Base-by-base conservation (phyloP, 352 stramenopile genomes). In the Phytophthora sojae region DNA sequence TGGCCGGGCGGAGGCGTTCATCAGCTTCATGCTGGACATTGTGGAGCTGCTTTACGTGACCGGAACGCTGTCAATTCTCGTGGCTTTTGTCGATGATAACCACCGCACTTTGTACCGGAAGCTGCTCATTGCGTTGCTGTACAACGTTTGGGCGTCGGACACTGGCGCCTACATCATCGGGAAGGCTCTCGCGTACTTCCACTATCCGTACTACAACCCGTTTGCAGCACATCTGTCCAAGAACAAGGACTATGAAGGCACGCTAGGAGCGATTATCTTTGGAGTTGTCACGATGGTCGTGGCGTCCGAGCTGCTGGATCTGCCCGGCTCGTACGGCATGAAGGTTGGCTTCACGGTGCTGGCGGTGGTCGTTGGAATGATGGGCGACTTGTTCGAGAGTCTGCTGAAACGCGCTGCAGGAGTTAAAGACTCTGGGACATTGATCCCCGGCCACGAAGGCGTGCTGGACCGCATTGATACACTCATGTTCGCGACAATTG, bases 241-340 rank as follows among this genome's bases (percentile, higher is more conserved):
- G 25, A 99, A 99, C 85, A 99, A 99, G 71, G 97, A 97, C 35
- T 92, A 99, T 15, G 97, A 99, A 81, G 97, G 96, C 26, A 93
- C 97, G 1, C 52, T 98, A 9, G 92, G 90, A 19, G 95, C 95
- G 6, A 65, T 89, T 11, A 30, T 95, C 3, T 89, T 87, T 9
- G 92, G 88, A 21, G 61, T 98, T 32, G 84, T 82, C 7, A 91
- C 95, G 4, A 97, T 96, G 81, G 78, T 96, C 9, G 75, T 94
- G 42, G 81, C 75, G 0, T 89, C 75, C 4, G 17, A 76, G 4
- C 8, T 88, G n/a, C 92, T 96, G 72, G 72, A 83, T n/a, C 52
- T 97, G 0, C 85, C 85, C 2, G 95, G 95, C 1, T 78, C 85
- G 0, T 56, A 89, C 6, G 85, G 95, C 65, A 91, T 89, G 25